Evolutionary conservation across 2,329 filamentous ascomycete genomes (phyloP).

Genomic region (Cercospora sp.): DNA sequence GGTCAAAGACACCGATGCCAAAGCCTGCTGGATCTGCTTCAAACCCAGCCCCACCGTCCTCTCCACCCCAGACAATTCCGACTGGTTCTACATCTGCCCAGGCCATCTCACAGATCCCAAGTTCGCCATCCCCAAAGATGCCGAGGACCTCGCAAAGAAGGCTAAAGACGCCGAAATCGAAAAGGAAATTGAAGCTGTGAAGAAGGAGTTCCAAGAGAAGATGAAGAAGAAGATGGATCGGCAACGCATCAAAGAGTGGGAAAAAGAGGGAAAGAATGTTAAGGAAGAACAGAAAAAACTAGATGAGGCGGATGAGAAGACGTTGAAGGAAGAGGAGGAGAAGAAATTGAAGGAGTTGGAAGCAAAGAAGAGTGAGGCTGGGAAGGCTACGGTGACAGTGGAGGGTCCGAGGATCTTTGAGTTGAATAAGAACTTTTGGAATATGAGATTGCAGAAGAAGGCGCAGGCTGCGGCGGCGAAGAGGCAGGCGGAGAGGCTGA

Average conservation of each 20-base stretch:
- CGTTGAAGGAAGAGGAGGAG: conserved; percentile 45
- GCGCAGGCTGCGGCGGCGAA: conserved; percentile 76
- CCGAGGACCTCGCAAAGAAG: conserved; percentile 60
- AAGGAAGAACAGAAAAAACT: conserved; percentile 70
- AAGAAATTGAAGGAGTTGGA: conserved; percentile 47
- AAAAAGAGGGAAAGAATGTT: conserved; percentile 63
- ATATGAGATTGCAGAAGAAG: conserved; percentile 78
- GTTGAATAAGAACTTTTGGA: conserved; percentile 86
- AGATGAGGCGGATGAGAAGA: conserved; percentile 56
- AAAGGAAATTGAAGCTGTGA: conserved; percentile 51
- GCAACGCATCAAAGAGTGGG: conserved; percentile 43
- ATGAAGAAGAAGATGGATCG: conserved; percentile 47
- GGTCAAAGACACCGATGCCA: conserved; percentile 80
- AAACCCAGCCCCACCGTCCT: conserved; percentile 85
- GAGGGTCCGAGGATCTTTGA: conserved; percentile 79
- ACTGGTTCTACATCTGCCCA: conserved; percentile 82
- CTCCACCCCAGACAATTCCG: conserved; percentile 86
- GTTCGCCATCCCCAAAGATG: conserved; percentile 73
- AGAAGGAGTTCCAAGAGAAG: conserved; percentile 54
- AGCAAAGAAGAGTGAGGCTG: conserved; percentile 56
- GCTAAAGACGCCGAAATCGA: conserved; percentile 55
- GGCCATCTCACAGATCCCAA: conserved; percentile 78
- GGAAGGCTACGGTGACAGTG: conserved; percentile 58
- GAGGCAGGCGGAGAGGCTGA: conserved; percentile 76
- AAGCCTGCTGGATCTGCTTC: conserved; percentile 87